These are phyloP conservation scores for Cicer pinnatifidum DNA, from an alignment of 306 rosid species.

Conservation along the genomic window DNA sequence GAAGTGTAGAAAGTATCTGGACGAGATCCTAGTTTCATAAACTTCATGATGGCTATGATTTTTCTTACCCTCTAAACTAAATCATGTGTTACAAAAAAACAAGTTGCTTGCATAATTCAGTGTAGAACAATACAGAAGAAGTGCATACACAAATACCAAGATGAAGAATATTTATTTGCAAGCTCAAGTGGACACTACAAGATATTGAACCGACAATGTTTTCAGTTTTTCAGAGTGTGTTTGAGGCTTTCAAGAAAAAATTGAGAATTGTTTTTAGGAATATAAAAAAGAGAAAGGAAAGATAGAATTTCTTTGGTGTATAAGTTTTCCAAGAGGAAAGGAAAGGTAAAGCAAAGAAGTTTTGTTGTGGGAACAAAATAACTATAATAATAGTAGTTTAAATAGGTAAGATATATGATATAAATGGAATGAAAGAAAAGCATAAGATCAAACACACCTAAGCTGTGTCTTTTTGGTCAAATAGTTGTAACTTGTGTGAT, in stretches of 20 bases:
- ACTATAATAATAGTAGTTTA: conserved; percentile 52
- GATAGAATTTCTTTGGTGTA: conserved; percentile 56
- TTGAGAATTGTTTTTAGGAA: conserved; percentile 42
- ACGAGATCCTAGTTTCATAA: conserved; percentile 98
- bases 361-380: conserved; percentile 55
- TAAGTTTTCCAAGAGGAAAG: conserved; percentile 54
- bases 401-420: conserved; percentile 50
- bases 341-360: conserved; percentile 61
- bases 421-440: conserved; percentile 59
- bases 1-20: conserved; percentile 90
- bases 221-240: conserved; percentile 50
- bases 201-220: conserved; percentile 39
- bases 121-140: neutral
- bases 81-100: conserved; percentile 43
- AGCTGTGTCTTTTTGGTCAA: conserved; percentile 75
- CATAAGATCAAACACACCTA: conserved; percentile 61
- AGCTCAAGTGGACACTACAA: conserved; percentile 48
- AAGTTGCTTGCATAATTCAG: conserved; percentile 44
- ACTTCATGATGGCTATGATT: conserved; percentile 71
- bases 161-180: conserved; percentile 42
- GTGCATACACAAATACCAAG: conserved; percentile 49
- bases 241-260: conserved; percentile 45
- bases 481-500: conserved; percentile 50
- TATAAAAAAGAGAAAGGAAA: conserved; percentile 14
- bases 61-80: conserved; percentile 40